Conservation (phyloP, 1,284 basidiomycete genomes). For the Hypsizygus ulmarius region DNA sequence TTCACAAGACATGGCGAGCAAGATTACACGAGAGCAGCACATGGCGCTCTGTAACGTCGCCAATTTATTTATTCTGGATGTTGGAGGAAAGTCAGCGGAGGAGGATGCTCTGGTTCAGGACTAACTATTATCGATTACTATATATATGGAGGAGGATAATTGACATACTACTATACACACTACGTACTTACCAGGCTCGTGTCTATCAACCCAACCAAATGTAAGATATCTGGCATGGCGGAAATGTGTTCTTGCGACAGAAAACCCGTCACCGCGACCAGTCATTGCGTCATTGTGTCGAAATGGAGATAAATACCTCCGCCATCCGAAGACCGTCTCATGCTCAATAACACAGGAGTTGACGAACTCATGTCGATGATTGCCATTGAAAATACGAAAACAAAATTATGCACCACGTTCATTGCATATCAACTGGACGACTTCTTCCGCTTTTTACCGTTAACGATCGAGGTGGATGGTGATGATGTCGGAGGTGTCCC, state of each 20-base stretch:
- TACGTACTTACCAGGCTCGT: background rate
- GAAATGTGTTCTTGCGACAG: too few species aligned
- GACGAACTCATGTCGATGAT: too few species aligned
- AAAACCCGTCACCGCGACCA: too few species aligned
- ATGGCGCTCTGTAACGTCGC: conserved; percentile 17
- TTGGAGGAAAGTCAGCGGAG: conserved; percentile 34
- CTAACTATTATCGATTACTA: conserved; percentile 3
- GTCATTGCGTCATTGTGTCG: too few species aligned
- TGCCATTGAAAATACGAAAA: too few species aligned
- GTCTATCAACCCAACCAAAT: background rate
- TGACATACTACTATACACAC: background rate
- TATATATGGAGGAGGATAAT: conserved; percentile 1
- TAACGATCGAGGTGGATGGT: conserved; percentile 25
- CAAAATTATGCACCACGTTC: too few species aligned
- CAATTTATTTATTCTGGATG: conserved; percentile 20
- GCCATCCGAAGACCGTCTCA: too few species aligned
- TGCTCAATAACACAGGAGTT: too few species aligned
- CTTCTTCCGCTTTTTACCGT: conserved; percentile 44
- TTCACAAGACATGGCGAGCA: conserved; percentile 18
- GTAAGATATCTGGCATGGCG: background rate
- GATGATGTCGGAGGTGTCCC: conserved; percentile 14
- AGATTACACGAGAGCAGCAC: conserved; percentile 18
- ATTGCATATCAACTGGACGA: conserved; percentile 22
- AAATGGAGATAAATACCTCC: too few species aligned
- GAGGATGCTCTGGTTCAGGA: conserved; percentile 32